phyloP scores from a whole-genome alignment of 768 basidiomycete genomes.

The Russula dissimulans region DNA sequence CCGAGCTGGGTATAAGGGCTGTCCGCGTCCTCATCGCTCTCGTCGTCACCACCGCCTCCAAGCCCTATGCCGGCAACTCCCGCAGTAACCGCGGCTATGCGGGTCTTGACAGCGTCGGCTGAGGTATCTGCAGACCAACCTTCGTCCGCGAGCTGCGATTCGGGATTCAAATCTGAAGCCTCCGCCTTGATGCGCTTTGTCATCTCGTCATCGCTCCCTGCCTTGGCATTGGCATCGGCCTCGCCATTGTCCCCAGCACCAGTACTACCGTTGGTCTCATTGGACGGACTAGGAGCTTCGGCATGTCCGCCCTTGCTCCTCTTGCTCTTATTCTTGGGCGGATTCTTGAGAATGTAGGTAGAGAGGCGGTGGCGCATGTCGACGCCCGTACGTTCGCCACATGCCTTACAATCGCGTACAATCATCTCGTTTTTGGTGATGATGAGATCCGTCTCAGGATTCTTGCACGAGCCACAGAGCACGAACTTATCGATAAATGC shows the following conservation, averaged over 20 bases:
- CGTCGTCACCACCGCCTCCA: slow-evolving; percentile 66
- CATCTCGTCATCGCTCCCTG: slow-evolving; percentile 74
- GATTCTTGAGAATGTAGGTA: slow-evolving; percentile 96
- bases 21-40: slow-evolving; percentile 78
- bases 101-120: slow-evolving; percentile 77
- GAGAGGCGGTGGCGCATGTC: slow-evolving; percentile 97
- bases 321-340: slow-evolving; percentile 82
- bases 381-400: slow-evolving; percentile 82
- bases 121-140: slow-evolving; percentile 94
- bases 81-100: slow-evolving; percentile 61
- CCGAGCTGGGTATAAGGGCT: slow-evolving; percentile 82
- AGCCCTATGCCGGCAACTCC: slow-evolving; percentile 44
- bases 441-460: slow-evolving; percentile 94
- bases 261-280: slow-evolving; percentile 30
- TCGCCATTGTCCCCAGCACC: slow-evolving; percentile 35
- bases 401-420: slow-evolving; percentile 96
- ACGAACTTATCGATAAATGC: slow-evolving; percentile 98
- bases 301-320: slow-evolving; percentile 44
- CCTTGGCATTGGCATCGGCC: slow-evolving; percentile 28
- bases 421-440: slow-evolving; percentile 86
- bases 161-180: slow-evolving; percentile 62
- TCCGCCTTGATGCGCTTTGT: slow-evolving; percentile 89
- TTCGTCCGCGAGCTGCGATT: slow-evolving; percentile 53
- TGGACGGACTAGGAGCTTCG: slow-evolving; percentile 37
- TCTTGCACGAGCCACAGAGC: slow-evolving; percentile 95